Base-by-base conservation (phyloP, 805 yeast genomes). In the Starmera amethionina region DNA sequence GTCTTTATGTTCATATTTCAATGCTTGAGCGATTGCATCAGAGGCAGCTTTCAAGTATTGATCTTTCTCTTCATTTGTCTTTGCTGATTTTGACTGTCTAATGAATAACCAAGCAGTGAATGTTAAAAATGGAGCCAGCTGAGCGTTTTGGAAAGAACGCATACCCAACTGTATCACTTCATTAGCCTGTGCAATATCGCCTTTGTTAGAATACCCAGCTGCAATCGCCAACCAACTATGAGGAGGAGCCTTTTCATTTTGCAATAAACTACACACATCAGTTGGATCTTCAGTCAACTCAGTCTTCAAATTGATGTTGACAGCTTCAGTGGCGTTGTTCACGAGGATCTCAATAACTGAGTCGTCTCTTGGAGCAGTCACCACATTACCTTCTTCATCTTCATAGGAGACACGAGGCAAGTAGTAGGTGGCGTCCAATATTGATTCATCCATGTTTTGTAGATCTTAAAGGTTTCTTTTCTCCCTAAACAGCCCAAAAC, bases 221-320 rank as follows among this genome's bases (percentile, higher is more conserved):
- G 95, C 89, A 46, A 89, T 78, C 18, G 82, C 72, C 15, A 86
- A 62, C 98, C 98, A 93, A 62, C 78, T 85, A 54, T 80, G 79
- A 40, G 73, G 68, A 18, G 74, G 77, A 38, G 90, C 80, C 42
- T 74, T 75, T 63, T 93, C 97, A 48, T 83, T 85, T 46, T 83
- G 82, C 46, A 93, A 66, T 46, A 90, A 72, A 25, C 76, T 73
- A 47, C 83, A 77, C 46, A 93, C 69, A 54, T 93, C 97, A 35
- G 77, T 71, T 5, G 96, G 85, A 58, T 90, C 96, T 18, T 85
- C 95, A 5, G 96, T 95, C 42, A 88, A 68, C 54, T 90, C 97
- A 30, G 79, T 77, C 39, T 73, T 73, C 44, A 83, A 70, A 53
- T 88, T 90, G 49, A 93, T 75, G 39, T 86, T 82, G 46, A 90